Conservation (phyloP, 371 early-diverging fungal species). For the Mortierella sp. region DNA sequence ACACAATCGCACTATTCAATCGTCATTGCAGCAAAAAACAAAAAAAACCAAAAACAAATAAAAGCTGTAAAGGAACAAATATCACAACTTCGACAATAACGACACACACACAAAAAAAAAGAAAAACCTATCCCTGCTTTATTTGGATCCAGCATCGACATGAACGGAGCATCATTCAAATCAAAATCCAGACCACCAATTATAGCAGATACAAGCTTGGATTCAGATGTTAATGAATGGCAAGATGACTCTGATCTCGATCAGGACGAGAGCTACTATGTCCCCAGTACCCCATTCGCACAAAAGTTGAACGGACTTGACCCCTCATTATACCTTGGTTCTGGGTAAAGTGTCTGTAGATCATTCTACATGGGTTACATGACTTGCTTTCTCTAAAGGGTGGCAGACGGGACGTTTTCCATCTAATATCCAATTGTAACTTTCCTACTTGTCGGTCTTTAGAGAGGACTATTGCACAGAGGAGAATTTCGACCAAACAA, state of each 20-base stretch:
- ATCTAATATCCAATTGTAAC: not conserved
- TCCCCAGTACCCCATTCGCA: constrained; percentile 38
- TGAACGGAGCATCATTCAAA: constrained; percentile 6
- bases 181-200: not conserved
- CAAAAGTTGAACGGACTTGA: constrained; percentile 31
- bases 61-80: not conserved
- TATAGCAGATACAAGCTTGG: not conserved
- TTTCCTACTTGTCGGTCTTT: not conserved
- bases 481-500: constrained; percentile 50
- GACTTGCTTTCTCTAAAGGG: not conserved
- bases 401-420: not conserved
- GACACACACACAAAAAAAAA: not conserved
- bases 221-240: constrained; percentile 12
- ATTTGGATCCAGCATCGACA: not conserved
- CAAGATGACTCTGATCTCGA: constrained; percentile 33
- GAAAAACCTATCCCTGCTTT: not conserved
- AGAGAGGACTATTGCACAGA: constrained; percentile 46
- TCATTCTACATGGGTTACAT: not conserved
- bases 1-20: too few species aligned
- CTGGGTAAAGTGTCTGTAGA: constrained; percentile 25
- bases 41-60: not conserved
- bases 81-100: not conserved
- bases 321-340: constrained; percentile 41
- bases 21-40: too few species aligned
- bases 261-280: constrained; percentile 47